Percentiles rank a stretch among this genome's conserved stretches.
Conservation (phyloP, 352 stramenopile species). For the Thraustochytrium sp. region DNA sequence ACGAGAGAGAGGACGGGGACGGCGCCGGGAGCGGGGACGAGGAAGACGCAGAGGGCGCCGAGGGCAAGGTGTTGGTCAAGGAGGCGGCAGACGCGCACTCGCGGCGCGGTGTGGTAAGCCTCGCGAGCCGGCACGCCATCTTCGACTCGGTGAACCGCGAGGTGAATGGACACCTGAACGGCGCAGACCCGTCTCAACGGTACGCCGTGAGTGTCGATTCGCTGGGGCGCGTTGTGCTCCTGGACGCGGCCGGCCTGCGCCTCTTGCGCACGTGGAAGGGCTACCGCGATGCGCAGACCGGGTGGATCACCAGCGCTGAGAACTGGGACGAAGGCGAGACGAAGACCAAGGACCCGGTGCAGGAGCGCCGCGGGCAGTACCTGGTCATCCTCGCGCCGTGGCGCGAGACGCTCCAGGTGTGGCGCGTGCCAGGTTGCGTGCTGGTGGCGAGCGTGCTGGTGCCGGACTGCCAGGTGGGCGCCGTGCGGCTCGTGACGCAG, state of each 20-base stretch:
- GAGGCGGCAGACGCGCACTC: neutral
- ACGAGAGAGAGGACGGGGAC: neutral
- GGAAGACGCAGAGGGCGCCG: neutral
- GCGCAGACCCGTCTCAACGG: neutral
- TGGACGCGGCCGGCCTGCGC: neutral
- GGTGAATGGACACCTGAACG: neutral
- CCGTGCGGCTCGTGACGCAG: neutral
- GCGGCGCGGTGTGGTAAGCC: neutral
- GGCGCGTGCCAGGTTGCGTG: conserved; percentile 15
- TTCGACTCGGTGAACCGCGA: conserved; percentile 21
- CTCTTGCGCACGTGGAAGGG: conserved; percentile 14
- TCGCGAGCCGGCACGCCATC: neutral
- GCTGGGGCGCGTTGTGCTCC: neutral
- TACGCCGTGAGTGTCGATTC: neutral
- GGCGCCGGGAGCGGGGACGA: neutral
- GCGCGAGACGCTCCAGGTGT: conserved; percentile 27
- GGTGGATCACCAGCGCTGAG: neutral
- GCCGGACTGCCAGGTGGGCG: neutral
- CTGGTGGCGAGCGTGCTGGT: conserved; percentile 12
- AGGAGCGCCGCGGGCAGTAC: neutral
- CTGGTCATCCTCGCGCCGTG: conserved; percentile 27
- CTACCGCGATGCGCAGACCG: conserved; percentile 25
- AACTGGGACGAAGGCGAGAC: neutral
- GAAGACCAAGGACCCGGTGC: neutral
- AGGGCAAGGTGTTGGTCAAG: neutral